Percentiles rank a stretch among this genome's conserved stretches.
These are phyloP conservation scores for Monilinia aucupariae DNA, from an alignment of 2,329 filamentous ascomycete species.

Conservation along the genomic window DNA sequence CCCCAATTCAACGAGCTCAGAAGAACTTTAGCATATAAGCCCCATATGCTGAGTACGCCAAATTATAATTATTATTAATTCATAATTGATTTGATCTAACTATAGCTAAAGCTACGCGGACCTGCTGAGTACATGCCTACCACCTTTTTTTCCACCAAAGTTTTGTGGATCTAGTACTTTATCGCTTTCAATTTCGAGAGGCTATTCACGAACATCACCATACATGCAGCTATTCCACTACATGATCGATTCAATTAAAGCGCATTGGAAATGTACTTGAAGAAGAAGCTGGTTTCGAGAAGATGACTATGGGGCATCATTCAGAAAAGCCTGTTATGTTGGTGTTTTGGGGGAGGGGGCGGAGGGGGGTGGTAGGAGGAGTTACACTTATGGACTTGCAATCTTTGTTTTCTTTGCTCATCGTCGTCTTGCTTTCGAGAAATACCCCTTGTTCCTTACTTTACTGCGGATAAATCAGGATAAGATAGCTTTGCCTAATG, in stretches of 20 bases:
- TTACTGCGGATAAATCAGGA: neutral
- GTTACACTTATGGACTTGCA: neutral
- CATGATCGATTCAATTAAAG: neutral
- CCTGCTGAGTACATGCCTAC: neutral
- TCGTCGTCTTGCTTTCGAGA: neutral
- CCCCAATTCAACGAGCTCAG: neutral
- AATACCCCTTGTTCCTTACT: neutral
- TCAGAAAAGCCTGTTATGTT: neutral
- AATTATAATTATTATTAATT: no score
- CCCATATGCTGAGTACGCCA: neutral
- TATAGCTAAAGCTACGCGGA: no score
- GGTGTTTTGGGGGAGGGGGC: neutral
- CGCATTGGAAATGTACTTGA: neutral
- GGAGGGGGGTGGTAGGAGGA: neutral
- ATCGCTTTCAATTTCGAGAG: neutral
- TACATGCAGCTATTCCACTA: neutral
- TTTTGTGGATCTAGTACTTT: neutral
- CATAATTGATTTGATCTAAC: no score
- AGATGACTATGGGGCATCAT: neutral
- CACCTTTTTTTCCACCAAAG: neutral
- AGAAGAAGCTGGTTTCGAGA: neutral
- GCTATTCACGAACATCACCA: neutral
- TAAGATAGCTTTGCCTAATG: neutral
- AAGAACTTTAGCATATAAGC: slow-evolving; percentile 3
- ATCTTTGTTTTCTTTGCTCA: neutral